Evolutionary conservation across 2,329 filamentous ascomycete species (phyloP).

Genomic region (Magnaporthiopsis poae): DNA sequence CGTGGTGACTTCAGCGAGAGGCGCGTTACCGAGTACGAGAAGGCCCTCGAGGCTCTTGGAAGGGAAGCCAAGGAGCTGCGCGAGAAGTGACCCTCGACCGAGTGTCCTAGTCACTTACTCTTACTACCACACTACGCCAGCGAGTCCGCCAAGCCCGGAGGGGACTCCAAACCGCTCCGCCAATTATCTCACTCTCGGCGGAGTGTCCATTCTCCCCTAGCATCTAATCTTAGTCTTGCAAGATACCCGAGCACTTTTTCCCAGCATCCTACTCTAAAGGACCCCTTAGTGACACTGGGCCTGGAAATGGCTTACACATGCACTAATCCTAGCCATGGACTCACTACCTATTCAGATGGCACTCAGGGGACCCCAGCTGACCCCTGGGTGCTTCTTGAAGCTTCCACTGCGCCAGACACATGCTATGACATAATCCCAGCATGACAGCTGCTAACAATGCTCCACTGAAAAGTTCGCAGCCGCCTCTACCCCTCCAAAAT

Average conservation of each 20-base stretch:
- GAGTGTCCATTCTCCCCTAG: neutral
- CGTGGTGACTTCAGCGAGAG: slow-evolving; percentile 31
- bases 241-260: neutral
- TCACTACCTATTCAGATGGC: neutral
- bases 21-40: slow-evolving; percentile 38
- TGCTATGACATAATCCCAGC: slow-evolving; percentile 3
- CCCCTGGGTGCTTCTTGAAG: neutral
- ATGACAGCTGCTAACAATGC: neutral
- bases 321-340: neutral
- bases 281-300: too few species aligned
- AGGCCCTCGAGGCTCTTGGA: slow-evolving; percentile 52
- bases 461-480: neutral
- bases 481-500: slow-evolving; percentile 11
- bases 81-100: slow-evolving; percentile 10
- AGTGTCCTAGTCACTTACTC: neutral
- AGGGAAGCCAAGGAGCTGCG: slow-evolving; percentile 43
- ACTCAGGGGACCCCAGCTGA: too few species aligned
- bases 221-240: neutral
- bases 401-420: neutral
- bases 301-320: neutral
- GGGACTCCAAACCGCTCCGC: neutral
- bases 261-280: too few species aligned
- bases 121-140: neutral
- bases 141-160: neutral
- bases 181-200: neutral